Percentiles rank a stretch among this genome's conserved stretches.
Evolutionary conservation across 1,284 basidiomycete genomes (phyloP).

Genomic region (Trametes polyzona): DNA sequence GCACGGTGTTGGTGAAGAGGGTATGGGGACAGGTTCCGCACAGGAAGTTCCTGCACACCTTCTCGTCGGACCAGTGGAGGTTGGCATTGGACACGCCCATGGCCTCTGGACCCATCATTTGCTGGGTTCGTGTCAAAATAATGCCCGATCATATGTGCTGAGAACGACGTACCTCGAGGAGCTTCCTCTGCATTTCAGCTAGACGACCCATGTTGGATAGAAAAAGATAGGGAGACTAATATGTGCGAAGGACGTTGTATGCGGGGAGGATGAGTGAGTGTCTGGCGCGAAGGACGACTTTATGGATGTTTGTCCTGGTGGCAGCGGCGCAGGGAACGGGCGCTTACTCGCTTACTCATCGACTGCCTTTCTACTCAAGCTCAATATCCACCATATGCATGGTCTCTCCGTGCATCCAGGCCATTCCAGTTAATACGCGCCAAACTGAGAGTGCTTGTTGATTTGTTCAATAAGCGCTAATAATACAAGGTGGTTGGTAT

Average conservation of each 20-base stretch:
- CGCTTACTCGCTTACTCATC: too few relatives aligned
- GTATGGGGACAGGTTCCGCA: conserved; percentile 98
- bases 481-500: background rate
- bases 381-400: too few relatives aligned
- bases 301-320: conserved; percentile 17
- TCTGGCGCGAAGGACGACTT: conserved; percentile 14
- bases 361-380: too few relatives aligned
- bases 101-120: conserved; percentile 99
- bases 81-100: conserved; percentile 95
- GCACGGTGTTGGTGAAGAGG: conserved; percentile 96
- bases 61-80: conserved; percentile 94
- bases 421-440: too few relatives aligned
- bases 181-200: conserved; percentile 92
- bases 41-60: conserved; percentile 99
- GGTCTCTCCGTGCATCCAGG: too few relatives aligned
- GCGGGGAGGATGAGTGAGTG: background rate
- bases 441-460: too few relatives aligned
- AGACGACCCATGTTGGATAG: conserved; percentile 70
- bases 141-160: background rate
- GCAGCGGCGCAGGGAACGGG: background rate
- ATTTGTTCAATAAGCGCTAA: background rate
- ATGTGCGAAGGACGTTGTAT: background rate
- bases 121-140: conserved; percentile 49
- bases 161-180: conserved; percentile 70
- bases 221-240: background rate